A percentile compares a stretch with the other conserved stretches of the same genome.
phyloP scores from a whole-genome alignment of 345 rosid genomes.

The Murraya koenigii region DNA sequence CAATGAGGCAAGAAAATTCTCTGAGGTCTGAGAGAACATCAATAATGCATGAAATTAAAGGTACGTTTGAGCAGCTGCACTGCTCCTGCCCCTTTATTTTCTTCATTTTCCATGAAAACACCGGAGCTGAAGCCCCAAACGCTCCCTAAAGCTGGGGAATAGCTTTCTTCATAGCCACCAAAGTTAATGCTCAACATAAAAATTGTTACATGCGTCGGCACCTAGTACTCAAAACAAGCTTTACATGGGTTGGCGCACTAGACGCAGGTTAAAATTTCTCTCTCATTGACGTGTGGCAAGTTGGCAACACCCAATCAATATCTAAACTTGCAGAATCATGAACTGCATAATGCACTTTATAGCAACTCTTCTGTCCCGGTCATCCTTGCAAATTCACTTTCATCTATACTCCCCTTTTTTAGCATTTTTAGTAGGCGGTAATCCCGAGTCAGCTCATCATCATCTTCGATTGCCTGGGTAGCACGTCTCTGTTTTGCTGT shows the following conservation, averaged over 20 bases:
- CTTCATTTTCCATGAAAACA: no score
- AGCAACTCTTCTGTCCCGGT: slow-evolving; percentile 68
- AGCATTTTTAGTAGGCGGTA: slow-evolving; percentile 63
- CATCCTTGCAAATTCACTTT: slow-evolving; percentile 65
- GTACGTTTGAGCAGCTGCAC: no score
- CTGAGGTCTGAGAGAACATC: not conserved
- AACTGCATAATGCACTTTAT: slow-evolving; percentile 20
- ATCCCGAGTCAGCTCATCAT: slow-evolving; percentile 63
- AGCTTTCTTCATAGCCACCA: not conserved
- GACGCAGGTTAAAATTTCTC: not conserved
- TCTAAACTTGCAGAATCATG: not conserved
- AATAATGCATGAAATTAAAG: not conserved
- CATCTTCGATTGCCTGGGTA: slow-evolving; percentile 71
- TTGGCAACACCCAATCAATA: not conserved
- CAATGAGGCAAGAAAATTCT: not conserved
- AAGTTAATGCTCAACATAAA: not conserved
- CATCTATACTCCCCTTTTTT: slow-evolving; percentile 65
- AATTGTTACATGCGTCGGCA: not conserved
- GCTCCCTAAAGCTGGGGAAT: not conserved
- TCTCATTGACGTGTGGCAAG: not conserved
- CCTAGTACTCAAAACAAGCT: not conserved
- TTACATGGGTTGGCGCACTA: not conserved
- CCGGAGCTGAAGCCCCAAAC: no score
- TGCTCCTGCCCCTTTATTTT: no score
- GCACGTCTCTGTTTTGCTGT: slow-evolving; percentile 86